phyloP scores from a whole-genome alignment of 306 rosid genomes.

The Corylus americana region DNA sequence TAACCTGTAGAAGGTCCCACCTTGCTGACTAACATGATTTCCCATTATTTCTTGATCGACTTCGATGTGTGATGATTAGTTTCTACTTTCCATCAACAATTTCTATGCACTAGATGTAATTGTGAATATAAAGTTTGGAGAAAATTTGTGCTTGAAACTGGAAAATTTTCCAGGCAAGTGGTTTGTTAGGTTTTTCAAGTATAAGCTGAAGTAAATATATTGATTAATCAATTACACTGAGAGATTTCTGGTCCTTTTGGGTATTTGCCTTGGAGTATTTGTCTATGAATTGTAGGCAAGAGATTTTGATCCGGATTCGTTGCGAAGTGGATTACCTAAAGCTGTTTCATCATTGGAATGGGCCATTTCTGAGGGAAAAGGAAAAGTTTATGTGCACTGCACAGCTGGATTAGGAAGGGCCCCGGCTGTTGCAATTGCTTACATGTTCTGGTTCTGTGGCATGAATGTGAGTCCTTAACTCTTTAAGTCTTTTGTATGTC shows the following conservation, averaged over 20 bases:
- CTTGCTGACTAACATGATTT: neutral
- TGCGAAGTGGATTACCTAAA: slow-evolving; percentile 73
- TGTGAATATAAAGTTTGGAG: neutral
- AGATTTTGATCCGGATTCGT: slow-evolving; percentile 89
- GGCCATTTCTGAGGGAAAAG: slow-evolving; percentile 81
- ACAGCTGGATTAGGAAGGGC: slow-evolving; percentile 98
- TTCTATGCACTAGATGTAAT: neutral
- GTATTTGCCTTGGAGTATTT: neutral
- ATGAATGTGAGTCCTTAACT: slow-evolving; percentile 64
- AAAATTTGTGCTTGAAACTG: neutral
- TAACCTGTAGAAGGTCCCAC: slow-evolving; percentile 5
- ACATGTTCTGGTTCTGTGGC: slow-evolving; percentile 82
- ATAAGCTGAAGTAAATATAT: neutral
- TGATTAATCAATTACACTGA: slow-evolving; percentile 18
- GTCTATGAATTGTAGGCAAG: slow-evolving; percentile 52
- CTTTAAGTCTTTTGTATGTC: slow-evolving; percentile 11
- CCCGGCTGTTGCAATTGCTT: slow-evolving; percentile 84
- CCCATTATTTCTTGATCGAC: neutral
- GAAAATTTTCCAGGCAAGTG: neutral
- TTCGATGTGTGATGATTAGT: neutral
- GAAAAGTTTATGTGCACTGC: slow-evolving; percentile 82
- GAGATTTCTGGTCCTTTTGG: slow-evolving; percentile 4
- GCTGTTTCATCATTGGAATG: slow-evolving; percentile 90
- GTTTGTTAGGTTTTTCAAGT: neutral
- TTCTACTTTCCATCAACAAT: neutral